Percentiles rank a stretch among this genome's conserved stretches.
These are phyloP conservation scores for Firmiana major DNA, from an alignment of 345 rosid species.

Conservation along the genomic window DNA sequence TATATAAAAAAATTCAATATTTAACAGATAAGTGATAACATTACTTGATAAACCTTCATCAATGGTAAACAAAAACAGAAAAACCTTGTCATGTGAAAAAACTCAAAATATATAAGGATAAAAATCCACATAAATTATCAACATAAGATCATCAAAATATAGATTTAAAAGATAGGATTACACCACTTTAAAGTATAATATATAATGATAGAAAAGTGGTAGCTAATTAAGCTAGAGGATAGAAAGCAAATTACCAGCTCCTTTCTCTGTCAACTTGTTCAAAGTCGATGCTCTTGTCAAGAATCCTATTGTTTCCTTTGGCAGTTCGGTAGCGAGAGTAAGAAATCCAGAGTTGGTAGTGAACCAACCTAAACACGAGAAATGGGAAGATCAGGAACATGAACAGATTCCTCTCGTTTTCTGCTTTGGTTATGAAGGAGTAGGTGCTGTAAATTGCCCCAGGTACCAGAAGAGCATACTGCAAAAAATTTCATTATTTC, in stretches of 20 bases:
- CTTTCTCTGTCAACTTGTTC: slow-evolving; percentile 74
- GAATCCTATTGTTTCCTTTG: slow-evolving; percentile 48
- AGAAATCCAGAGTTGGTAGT: slow-evolving; percentile 68
- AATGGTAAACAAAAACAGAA: too few species aligned
- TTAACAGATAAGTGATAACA: too few species aligned
- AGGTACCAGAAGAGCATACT: slow-evolving; percentile 50
- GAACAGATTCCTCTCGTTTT: slow-evolving; percentile 36
- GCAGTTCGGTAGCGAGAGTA: slow-evolving; percentile 60
- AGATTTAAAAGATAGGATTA: too few species aligned
- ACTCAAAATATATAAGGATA: too few species aligned
- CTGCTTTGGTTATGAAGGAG: slow-evolving; percentile 25
- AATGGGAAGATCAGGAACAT: slow-evolving; percentile 38
- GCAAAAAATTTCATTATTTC: background rate
- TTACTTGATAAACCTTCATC: too few species aligned
- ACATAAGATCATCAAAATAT: too few species aligned
- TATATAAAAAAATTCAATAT: too few species aligned
- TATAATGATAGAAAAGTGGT: too few species aligned
- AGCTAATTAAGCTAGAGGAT: too few species aligned
- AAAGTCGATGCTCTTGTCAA: slow-evolving; percentile 65
- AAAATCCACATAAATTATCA: too few species aligned
- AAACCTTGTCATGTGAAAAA: too few species aligned
- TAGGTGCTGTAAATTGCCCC: slow-evolving; percentile 35
- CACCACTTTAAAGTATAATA: too few species aligned
- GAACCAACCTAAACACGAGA: slow-evolving; percentile 48
- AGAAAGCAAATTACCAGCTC: slow-evolving; percentile 27